Evolutionary conservation across 2,329 filamentous ascomycete species (phyloP).

Genomic region (Colletotrichum truncatum): DNA sequence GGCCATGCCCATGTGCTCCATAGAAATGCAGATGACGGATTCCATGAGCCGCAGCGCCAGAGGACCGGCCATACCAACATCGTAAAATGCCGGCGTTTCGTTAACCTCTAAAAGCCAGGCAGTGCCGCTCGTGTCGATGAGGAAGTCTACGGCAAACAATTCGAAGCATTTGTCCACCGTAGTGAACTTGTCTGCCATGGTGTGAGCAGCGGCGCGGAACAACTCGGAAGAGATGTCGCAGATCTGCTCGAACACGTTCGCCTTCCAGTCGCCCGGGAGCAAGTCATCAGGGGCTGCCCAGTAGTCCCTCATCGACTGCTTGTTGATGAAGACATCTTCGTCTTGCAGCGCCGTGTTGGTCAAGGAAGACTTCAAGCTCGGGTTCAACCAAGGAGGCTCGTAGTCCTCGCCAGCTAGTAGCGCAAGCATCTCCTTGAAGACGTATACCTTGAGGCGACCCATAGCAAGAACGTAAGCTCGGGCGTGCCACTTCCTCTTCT

Average conservation of each 20-base stretch:
- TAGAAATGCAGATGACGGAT: slow-evolving; percentile 41
- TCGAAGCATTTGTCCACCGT: slow-evolving; percentile 47
- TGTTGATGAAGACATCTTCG: slow-evolving; percentile 41
- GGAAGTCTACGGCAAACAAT: slow-evolving; percentile 46
- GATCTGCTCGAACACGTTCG: slow-evolving; percentile 42
- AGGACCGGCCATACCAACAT: slow-evolving; percentile 43
- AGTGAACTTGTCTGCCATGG: slow-evolving; percentile 49
- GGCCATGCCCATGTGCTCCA: slow-evolving; percentile 44
- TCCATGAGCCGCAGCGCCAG: slow-evolving; percentile 46
- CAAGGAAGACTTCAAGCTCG: slow-evolving; percentile 42
- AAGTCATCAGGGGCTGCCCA: slow-evolving; percentile 40
- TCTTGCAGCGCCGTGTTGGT: slow-evolving; percentile 49
- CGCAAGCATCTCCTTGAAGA: slow-evolving; percentile 46
- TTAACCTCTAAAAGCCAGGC: slow-evolving; percentile 49
- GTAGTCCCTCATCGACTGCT: slow-evolving; percentile 46
- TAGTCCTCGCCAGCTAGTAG: slow-evolving; percentile 46
- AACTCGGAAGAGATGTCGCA: slow-evolving; percentile 44
- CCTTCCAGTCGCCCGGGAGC: slow-evolving; percentile 43
- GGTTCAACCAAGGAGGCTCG: slow-evolving; percentile 46
- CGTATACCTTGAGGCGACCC: slow-evolving; percentile 47
- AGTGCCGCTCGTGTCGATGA: slow-evolving; percentile 41
- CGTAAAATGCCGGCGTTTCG: slow-evolving; percentile 48
- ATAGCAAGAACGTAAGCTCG: slow-evolving; percentile 46
- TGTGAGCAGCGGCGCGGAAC: slow-evolving; percentile 44
- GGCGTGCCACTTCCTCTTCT: slow-evolving; percentile 47